phyloP scores from a whole-genome alignment of 371 early-diverging fungal genomes.

The Mucor sp. region DNA sequence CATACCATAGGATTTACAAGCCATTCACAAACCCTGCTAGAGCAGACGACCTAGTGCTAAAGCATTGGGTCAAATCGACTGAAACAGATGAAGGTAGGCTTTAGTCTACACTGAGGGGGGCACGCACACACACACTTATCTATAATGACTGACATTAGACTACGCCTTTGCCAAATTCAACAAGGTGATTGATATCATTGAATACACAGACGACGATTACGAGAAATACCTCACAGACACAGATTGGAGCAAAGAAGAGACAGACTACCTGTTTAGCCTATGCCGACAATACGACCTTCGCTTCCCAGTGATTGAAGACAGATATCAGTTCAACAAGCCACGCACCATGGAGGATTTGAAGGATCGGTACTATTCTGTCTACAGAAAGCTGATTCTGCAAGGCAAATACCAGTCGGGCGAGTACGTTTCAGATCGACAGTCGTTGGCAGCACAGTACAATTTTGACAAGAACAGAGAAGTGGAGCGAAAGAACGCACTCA shows the following conservation, averaged over 20 bases:
- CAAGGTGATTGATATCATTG: slow-evolving; percentile 60
- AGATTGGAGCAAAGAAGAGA: slow-evolving; percentile 87
- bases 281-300: slow-evolving; percentile 80
- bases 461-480: slow-evolving; percentile 70
- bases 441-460: slow-evolving; percentile 42
- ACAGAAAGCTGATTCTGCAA: slow-evolving; percentile 52
- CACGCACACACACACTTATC: too few species aligned
- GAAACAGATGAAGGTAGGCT: slow-evolving; percentile 27
- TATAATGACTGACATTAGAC: slow-evolving; percentile 25
- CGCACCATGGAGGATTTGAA: slow-evolving; percentile 70
- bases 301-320: slow-evolving; percentile 83
- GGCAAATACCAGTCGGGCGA: slow-evolving; percentile 37
- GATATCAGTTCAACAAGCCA: slow-evolving; percentile 60
- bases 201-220: slow-evolving; percentile 79
- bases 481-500: slow-evolving; percentile 80
- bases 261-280: slow-evolving; percentile 78
- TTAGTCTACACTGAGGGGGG: neutral
- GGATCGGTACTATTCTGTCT: slow-evolving; percentile 76
- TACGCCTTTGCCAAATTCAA: slow-evolving; percentile 72
- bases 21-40: slow-evolving; percentile 81
- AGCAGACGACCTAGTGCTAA: slow-evolving; percentile 67
- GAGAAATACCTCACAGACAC: slow-evolving; percentile 59
- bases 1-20: slow-evolving; percentile 63
- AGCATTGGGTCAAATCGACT: slow-evolving; percentile 77
- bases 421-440: slow-evolving; percentile 34